Evolutionary conservation across 345 rosid genomes (phyloP), one percentile per base, ranked within the genome.

Genomic region (Pugionium dolabratum): DNA sequence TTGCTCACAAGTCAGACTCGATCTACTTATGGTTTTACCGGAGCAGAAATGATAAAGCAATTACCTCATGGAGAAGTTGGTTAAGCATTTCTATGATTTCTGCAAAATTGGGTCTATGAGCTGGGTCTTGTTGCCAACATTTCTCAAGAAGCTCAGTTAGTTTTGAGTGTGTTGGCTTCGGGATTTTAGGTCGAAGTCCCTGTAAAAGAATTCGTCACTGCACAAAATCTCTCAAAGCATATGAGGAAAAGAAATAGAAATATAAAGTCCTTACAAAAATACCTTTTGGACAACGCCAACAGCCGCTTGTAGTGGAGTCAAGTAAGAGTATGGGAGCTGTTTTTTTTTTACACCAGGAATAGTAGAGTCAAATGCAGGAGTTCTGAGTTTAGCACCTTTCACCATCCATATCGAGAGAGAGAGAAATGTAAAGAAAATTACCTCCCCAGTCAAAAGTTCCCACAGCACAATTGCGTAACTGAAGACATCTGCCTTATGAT

Each of bases 381-480:
- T 36, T 41, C 4, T 26, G 32, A 56, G 35, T 10, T 48, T 29
- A 51, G 37, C 11, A 60, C 54, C 33, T 60, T 49, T 9, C n/a
- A 49, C 45, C 7, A 70, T 7, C 10, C 35, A 65, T 67, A 55
- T 41, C 7, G 4, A 2, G 2, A 61, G 1, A 28, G 1, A 44
- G 52, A 60, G 47, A 66, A n/a, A 36, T 4, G 4, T n/a, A 4
- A 34, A 39, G 47, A 44, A 37, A 40, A 89, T 76, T 80, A 83
- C 99, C 72, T 90, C 96, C 51, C 96, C 96, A 3, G 96, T 85
- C 72, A 90, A 83, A 74, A 94, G 91, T 78, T 94, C 99, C 97
- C 97, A 94, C 28, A 88, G 44, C 46, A 83, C 87, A 57, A 90
- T 83, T 48, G 87, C 97, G 66, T 88, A 94, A 73, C 97, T 94